Evolutionary conservation across 345 rosid species (phyloP).

Genomic region (Euclidium syriacum): DNA sequence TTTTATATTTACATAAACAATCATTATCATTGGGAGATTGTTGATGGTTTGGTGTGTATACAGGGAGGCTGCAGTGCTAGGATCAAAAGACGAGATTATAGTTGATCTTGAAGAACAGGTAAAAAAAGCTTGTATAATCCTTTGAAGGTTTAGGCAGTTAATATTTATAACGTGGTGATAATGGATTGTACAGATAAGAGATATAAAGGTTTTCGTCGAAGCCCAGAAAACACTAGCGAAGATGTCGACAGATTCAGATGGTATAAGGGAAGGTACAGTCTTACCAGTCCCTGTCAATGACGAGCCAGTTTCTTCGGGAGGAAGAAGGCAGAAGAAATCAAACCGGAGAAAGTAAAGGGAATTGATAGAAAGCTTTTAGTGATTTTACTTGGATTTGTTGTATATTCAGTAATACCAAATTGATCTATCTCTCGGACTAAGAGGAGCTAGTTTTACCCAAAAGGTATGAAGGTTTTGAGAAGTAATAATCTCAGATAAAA

Average conservation of each 20-base stretch:
- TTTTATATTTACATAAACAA: neutral
- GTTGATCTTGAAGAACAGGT: conserved; percentile 90
- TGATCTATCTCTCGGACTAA: neutral
- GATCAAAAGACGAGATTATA: conserved; percentile 52
- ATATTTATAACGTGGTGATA: neutral
- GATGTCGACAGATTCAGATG: conserved; percentile 48
- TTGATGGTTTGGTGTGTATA: neutral
- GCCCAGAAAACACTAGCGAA: conserved; percentile 65
- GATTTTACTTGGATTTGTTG: neutral
- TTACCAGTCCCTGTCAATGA: conserved; percentile 57
- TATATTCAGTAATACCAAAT: neutral
- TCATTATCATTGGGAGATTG: neutral
- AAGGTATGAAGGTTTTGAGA: conserved; percentile 3
- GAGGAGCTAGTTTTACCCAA: neutral
- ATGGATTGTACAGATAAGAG: conserved; percentile 57
- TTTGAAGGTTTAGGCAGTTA: neutral
- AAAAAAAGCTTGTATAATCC: neutral
- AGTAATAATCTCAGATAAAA: neutral
- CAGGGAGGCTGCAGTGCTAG: conserved; percentile 46
- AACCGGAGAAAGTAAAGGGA: conserved; percentile 41
- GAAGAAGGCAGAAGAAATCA: conserved; percentile 43
- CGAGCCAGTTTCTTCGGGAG: conserved; percentile 36
- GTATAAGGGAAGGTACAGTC: conserved; percentile 55
- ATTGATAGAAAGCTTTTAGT: conserved; percentile 17
- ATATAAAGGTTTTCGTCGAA: conserved; percentile 61